phyloP scores from a whole-genome alignment of 2,329 filamentous ascomycete species.

The Aspergillus tanneri region DNA sequence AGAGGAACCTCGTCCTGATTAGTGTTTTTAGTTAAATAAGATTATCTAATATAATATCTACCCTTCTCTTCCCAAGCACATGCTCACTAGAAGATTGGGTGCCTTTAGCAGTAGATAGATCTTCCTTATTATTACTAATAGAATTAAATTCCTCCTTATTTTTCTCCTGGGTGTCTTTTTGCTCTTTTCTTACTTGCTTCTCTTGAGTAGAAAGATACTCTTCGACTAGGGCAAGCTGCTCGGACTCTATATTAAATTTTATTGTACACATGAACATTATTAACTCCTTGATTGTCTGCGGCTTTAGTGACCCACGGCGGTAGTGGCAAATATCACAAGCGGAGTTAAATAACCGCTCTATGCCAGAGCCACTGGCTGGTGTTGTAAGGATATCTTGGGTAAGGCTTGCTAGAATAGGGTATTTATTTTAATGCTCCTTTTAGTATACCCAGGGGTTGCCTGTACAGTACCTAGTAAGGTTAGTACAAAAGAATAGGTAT shows the following conservation, averaged over 20 bases:
- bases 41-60: not conserved
- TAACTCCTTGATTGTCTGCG: not conserved
- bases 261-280: conserved; percentile 1
- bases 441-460: conserved; percentile 30
- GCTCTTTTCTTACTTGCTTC: not conserved
- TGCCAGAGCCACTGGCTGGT: not conserved
- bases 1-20: not conserved
- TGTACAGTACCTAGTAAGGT: not conserved
- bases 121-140: not conserved
- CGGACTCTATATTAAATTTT: not conserved
- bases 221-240: not conserved
- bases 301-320: not conserved
- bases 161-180: no score
- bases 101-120: not conserved
- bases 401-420: conserved; percentile 1
- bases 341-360: not conserved
- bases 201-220: conserved; percentile 1
- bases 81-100: not conserved
- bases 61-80: not conserved
- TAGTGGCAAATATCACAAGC: not conserved
- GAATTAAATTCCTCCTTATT: not conserved
- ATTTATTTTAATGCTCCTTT: conserved; percentile 24
- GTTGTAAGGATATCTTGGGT: conserved; percentile 6
- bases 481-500: not conserved
- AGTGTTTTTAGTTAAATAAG: not conserved